Evolutionary conservation across 2,329 filamentous ascomycete species (phyloP).

Genomic region (Calonectria naviculata): DNA sequence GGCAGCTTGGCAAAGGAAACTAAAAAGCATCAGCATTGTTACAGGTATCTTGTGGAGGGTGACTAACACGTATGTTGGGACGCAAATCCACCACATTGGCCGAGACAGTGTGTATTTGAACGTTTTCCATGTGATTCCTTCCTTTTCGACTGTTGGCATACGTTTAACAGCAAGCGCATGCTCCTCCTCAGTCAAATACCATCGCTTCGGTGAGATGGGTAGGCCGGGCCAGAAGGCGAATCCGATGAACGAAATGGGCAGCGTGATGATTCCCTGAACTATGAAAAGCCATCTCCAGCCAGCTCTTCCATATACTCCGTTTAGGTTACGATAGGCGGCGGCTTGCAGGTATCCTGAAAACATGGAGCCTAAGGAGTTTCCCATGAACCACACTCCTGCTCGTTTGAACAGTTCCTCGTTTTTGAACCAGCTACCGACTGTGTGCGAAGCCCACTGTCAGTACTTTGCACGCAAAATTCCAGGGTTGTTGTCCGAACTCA

Average conservation of each 20-base stretch:
- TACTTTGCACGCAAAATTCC: not conserved
- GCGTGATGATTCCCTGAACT: conserved; percentile 47
- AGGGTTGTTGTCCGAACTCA: conserved; percentile 12
- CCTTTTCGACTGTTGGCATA: conserved; percentile 33
- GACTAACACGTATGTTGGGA: conserved; percentile 36
- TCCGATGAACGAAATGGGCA: conserved; percentile 43
- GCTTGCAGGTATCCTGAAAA: conserved; percentile 43
- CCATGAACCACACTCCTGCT: conserved; percentile 59
- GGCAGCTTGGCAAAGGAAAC: conserved; percentile 33
- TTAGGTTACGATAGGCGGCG: conserved; percentile 50
- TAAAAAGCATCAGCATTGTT: conserved; percentile 24
- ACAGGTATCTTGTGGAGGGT: not conserved
- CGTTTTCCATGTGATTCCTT: conserved; percentile 38
- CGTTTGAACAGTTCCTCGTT: conserved; percentile 56
- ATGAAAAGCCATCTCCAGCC: conserved; percentile 56
- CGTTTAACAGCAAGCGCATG: conserved; percentile 34
- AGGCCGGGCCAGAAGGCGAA: conserved; percentile 41
- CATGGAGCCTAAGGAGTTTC: conserved; percentile 39
- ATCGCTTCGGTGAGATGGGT: conserved; percentile 35
- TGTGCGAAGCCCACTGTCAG: not conserved
- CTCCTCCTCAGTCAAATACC: conserved; percentile 37
- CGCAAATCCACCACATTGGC: conserved; percentile 41
- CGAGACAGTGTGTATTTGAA: conserved; percentile 38
- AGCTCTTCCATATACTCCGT: conserved; percentile 54
- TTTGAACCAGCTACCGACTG: conserved; percentile 33